Base-by-base conservation (phyloP, 768 basidiomycete genomes). In the Tephrocybe sp. region DNA sequence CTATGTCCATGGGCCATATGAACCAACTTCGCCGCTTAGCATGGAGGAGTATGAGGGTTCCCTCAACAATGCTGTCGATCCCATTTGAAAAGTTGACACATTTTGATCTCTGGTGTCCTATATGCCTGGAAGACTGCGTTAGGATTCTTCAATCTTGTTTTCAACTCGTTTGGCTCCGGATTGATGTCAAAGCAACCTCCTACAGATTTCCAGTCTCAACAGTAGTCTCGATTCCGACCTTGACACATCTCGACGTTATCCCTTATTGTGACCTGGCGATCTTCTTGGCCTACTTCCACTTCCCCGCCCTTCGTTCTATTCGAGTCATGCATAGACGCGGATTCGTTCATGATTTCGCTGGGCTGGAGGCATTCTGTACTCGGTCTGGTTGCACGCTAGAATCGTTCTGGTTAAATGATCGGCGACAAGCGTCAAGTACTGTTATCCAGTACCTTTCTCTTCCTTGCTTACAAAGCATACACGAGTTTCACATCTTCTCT, bases 311-410 rank as follows among this genome's bases (percentile, higher is more conserved):
- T 19, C 40, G 47, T 12, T 42, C 12, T n/a, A 33, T 49, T 22
- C 39, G 40, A 2, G 39, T 42, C 30, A 33, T 41, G 29, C 47
- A 49, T 24, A 42, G 47, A n/a, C 39, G 40, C 9, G 9, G 4
- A 5, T 25, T 31, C n/a, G 18, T 13, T 15, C 47, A 42, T 31
- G 27, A 41, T 19, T 34, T 49, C 12, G 5, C 24, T 23, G 30
- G 40, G 7, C 19, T 49, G 13, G 40, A 49, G 21, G 31, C 34
- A 10, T 49, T 49, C 47, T 49, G 39, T n/a, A 23, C 23, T 25
- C 47, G 47, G 1, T 49, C 47, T 3, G 22, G 41, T 12, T 49
- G 47, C 40, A 33, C 47, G 8, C 47, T 49, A 6, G 47, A 49
- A 16, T 16, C 29, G 2, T 36, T 49, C 31, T 36, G 47, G 39